Evolutionary conservation across 352 stramenopile species (phyloP).

Genomic region (Globisporangium orthogonon): DNA sequence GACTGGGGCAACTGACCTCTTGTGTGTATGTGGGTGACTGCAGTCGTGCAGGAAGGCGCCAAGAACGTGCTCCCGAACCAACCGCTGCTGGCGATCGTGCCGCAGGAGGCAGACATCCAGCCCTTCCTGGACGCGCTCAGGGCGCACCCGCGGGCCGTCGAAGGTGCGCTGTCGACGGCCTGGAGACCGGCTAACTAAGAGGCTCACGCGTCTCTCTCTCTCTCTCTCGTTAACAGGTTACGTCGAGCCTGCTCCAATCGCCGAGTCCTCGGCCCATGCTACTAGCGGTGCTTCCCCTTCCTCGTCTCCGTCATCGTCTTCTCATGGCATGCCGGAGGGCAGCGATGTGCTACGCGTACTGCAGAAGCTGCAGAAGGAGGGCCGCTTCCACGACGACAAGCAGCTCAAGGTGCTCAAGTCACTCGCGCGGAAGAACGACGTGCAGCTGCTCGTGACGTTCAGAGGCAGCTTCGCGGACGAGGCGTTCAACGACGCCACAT

Average conservation of each 20-base stretch:
- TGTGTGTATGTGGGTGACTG: not conserved
- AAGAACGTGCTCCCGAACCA: conserved; percentile 57
- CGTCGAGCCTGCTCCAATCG: conserved; percentile 14
- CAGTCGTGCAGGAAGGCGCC: conserved; percentile 59
- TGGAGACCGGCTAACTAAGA: not conserved
- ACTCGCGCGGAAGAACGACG: conserved; percentile 77
- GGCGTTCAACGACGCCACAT: conserved; percentile 37
- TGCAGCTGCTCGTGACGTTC: conserved; percentile 72
- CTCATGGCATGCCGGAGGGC: conserved; percentile 18
- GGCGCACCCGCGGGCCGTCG: conserved; percentile 49
- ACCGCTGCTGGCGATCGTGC: conserved; percentile 72
- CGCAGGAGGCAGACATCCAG: conserved; percentile 47
- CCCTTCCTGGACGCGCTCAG: conserved; percentile 53
- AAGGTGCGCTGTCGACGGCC: conserved; percentile 27
- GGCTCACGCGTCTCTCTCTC: not conserved
- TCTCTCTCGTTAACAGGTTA: conserved; percentile 19
- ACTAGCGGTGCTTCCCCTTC: conserved; percentile 1
- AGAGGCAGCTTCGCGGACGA: conserved; percentile 67
- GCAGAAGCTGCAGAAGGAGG: conserved; percentile 78
- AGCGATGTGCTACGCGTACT: conserved; percentile 71
- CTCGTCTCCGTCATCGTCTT: conserved; percentile 10
- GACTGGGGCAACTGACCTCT: not conserved
- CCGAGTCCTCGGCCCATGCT: conserved; percentile 6
- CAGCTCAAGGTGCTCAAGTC: conserved; percentile 79
- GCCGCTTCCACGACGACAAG: conserved; percentile 55